These are phyloP conservation scores for Amanita pallidorosea DNA, from an alignment of 768 basidiomycete species.

Conservation along the genomic window DNA sequence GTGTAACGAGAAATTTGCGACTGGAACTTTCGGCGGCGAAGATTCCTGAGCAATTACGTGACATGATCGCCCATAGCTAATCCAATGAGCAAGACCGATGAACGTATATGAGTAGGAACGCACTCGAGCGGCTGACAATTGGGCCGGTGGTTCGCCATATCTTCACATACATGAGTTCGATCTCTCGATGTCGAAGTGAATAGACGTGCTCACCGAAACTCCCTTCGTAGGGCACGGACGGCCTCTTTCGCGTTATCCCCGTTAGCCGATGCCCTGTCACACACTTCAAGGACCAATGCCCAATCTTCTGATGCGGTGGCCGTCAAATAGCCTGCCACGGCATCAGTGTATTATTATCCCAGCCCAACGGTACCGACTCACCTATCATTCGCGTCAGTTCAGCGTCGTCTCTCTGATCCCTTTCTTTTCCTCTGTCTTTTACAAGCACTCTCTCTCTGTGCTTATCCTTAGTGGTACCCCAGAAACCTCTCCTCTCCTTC, in stretches of 20 bases:
- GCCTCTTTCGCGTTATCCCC: conserved; percentile 78
- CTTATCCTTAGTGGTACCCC: conserved; percentile 29
- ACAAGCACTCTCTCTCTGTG: conserved; percentile 19
- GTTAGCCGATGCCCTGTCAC: conserved; percentile 66
- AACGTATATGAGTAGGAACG: conserved; percentile 14
- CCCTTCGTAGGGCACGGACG: conserved; percentile 66
- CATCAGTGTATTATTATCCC: not conserved
- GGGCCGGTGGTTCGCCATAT: conserved; percentile 66
- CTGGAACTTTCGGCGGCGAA: conserved; percentile 63
- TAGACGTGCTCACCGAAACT: conserved; percentile 58
- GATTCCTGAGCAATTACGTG: conserved; percentile 64
- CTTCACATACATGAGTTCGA: conserved; percentile 20
- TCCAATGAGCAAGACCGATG: conserved; percentile 2
- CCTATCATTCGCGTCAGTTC: conserved; percentile 68
- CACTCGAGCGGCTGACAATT: conserved; percentile 69
- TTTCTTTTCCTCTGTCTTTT: conserved; percentile 13
- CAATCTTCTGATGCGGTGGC: conserved; percentile 78
- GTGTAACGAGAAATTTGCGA: conserved; percentile 68
- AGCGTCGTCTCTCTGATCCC: conserved; percentile 21
- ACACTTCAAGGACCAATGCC: conserved; percentile 74
- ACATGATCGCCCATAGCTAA: conserved; percentile 86
- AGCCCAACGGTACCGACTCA: conserved; percentile 14
- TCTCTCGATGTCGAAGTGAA: not conserved
- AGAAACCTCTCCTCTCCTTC: conserved; percentile 46
- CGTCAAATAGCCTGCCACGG: conserved; percentile 50